Evolutionary conservation across 192 early-diverging fungal genomes (phyloP), one percentile per base, ranked within the genome.

Genomic region (Podila clonocystis): DNA sequence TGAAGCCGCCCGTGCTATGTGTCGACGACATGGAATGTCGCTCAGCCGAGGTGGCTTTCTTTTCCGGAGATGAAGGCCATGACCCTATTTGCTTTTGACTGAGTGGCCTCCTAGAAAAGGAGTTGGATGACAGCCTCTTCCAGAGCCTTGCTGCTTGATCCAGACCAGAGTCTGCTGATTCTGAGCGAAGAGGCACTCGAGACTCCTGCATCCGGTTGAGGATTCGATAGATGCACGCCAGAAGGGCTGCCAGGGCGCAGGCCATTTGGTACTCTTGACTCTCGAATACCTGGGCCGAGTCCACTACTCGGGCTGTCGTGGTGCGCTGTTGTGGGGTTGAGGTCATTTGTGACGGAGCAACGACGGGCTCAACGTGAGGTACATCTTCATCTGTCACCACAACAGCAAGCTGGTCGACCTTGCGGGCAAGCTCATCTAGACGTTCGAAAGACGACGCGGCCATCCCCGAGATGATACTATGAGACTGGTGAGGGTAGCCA

Each of bases 251-350:
- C 20, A 90, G 63, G 19, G 89, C 75, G 73, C 89, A 90, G 33
- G 85, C 86, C 45, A 90, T 67, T 60, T 84, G 85, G 59, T 88
- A 88, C 72, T 90, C 86, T 63, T 86, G 77, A 55, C 75, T 84
- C 20, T 75, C 71, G 59, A 84, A 74, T 22, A 82, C 28, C 50
- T 82, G 52, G 13, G 70, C 55, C 8, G 67, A 49, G 49, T 82
- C 58, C 28, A 72, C 59, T 64, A 61, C 59, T 7, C 29, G 8
- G 5, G 38, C 22, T 58, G 55, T 52, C 28, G 68, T 33, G 60
- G 68, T 41, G 26, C n/a, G 28, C 57, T 48, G 67, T 17, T 65
- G 28, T 68, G 55, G 50, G 19, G 34, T 19, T 22, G 50, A 9
- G 13, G 59, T 26, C 41, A n/a, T 29, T 22, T 41, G 20, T 62